Base-by-base conservation (phyloP, 2,329 filamentous ascomycete genomes). In the Ramichloridium luteum region DNA sequence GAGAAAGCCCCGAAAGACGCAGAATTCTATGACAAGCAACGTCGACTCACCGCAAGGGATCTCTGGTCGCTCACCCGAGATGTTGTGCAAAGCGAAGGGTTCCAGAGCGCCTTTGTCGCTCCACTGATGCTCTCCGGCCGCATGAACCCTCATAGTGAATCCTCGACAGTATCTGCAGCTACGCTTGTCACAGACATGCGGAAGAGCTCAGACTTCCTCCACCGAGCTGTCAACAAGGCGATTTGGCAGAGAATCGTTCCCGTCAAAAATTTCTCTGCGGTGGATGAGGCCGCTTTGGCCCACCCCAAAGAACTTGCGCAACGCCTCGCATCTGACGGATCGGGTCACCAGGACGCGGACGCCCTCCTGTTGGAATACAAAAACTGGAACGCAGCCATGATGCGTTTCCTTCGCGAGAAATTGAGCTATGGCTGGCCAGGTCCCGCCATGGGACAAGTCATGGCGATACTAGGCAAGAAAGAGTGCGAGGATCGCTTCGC, bases 321-420 rank as follows among this genome's bases (percentile, higher is more conserved):
- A n/a, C n/a, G n/a, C n/a, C n/a, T n/a, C n/a, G n/a, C n/a, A n/a
- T n/a, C n/a, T n/a, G n/a, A n/a, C 20, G n/a, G 20, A n/a, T 23
- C n/a, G 8, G 20, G 20, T 23, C 20, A 23, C 8, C 20, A 23
- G 20, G 20, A 23, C 8, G 20, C 20, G 20, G 8, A 23, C 8
- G 8, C 8, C 8, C 8, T 23, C n/a, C 8, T 23, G 20, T 8
- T 8, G 20, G 20, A 23, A 23, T 42, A 41, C 26, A 46, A 48
- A 27, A 36, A 40, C 6, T 46, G 41, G 34, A 50, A 49, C 32
- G 56, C 51, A 29, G 42, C 41, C n/a, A 51, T 74, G 4, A 68
- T 73, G 51, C 54, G 63, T 34, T 73, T 69, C 44, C 53, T 77
- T 32, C 62, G 73, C 31, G 68, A 69, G 61, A 70, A 67, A 2